Conservation (phyloP, 2,329 filamentous ascomycete species). For the Calonectria naviculata region DNA sequence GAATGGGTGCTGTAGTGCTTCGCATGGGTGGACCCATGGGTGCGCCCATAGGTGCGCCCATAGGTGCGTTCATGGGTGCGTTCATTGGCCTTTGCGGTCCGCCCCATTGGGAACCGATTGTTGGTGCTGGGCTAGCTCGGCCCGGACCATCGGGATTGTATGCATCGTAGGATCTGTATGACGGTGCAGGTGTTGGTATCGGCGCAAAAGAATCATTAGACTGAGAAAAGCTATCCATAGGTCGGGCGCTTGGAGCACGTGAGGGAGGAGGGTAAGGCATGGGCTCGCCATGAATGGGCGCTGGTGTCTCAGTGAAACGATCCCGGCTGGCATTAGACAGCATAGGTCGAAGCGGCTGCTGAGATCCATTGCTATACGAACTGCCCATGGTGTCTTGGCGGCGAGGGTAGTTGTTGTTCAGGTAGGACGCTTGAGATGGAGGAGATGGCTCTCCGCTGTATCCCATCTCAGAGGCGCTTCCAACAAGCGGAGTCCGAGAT, state of each 20-base stretch:
- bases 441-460: conserved; percentile 53
- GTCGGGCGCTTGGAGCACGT: conserved; percentile 45
- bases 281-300: conserved; percentile 38
- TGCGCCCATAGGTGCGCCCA: background rate
- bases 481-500: conserved; percentile 72
- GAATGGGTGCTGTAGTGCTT: conserved; percentile 53
- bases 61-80: background rate
- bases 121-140: conserved; percentile 48
- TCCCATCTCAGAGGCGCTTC: conserved; percentile 71
- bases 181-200: conserved; percentile 21
- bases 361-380: conserved; percentile 48
- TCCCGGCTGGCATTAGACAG: conserved; percentile 18
- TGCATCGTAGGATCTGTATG: conserved; percentile 40
- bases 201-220: conserved; percentile 20
- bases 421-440: conserved; percentile 47
- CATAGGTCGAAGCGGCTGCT: conserved; percentile 29
- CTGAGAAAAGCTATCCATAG: conserved; percentile 45
- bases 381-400: conserved; percentile 49
- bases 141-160: conserved; percentile 45
- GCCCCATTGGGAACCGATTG: conserved; percentile 35
- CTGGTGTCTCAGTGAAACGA: conserved; percentile 45
- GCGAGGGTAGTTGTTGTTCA: conserved; percentile 40
- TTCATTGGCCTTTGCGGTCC: conserved; percentile 38
- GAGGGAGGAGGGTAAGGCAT: conserved; percentile 47
- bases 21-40: conserved; percentile 40